Evolutionary conservation across 2,329 filamentous ascomycete genomes (phyloP).

Genomic region (Arthrocladium fulminans): DNA sequence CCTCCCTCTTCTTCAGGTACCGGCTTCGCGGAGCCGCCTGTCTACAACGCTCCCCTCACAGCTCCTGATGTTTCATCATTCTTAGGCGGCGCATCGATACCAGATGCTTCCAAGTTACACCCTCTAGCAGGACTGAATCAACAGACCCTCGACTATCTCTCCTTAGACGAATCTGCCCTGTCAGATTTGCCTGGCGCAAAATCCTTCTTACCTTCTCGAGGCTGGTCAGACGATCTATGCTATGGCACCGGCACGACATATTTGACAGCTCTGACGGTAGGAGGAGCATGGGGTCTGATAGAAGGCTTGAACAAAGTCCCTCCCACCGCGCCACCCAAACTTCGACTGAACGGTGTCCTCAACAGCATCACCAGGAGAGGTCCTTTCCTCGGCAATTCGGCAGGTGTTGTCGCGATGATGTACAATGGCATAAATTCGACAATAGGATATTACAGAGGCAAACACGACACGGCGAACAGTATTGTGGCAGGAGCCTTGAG

Average conservation of each 20-base stretch:
- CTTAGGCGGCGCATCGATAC: constrained; percentile 63
- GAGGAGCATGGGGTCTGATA: constrained; percentile 84
- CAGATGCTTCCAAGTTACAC: constrained; percentile 82
- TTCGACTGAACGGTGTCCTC: constrained; percentile 85
- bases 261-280: constrained; percentile 71
- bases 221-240: constrained; percentile 96
- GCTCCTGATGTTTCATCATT: constrained; percentile 80
- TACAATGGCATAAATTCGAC: constrained; percentile 91
- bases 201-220: constrained; percentile 84
- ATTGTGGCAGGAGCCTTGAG: constrained; percentile 76
- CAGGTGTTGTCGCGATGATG: constrained; percentile 87
- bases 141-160: constrained; percentile 88
- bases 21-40: constrained; percentile 42
- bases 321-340: constrained; percentile 69
- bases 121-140: constrained; percentile 88
- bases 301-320: constrained; percentile 73
- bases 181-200: constrained; percentile 77
- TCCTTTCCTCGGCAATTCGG: constrained; percentile 91
- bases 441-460: constrained; percentile 68
- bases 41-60: constrained; percentile 59
- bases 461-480: constrained; percentile 85
- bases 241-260: constrained; percentile 96
- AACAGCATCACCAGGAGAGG: constrained; percentile 90
- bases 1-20: constrained; percentile 31
- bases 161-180: constrained; percentile 82